Conservation (phyloP, 345 rosid genomes). For the Cardamine resedifolia region DNA sequence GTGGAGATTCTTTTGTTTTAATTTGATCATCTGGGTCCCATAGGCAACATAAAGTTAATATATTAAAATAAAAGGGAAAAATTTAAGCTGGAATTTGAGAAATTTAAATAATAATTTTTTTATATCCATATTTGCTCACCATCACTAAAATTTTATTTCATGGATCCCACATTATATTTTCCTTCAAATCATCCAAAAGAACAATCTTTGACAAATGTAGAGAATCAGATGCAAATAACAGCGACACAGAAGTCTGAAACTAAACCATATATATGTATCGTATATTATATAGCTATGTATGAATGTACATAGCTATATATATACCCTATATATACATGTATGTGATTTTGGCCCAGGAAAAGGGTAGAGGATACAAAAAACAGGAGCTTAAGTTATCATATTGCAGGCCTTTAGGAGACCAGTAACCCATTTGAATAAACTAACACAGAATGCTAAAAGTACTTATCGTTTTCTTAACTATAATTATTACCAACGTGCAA, state of each 20-base stretch:
- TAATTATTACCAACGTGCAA: not conserved
- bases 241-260: constrained; percentile 4
- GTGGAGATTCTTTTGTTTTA: constrained; percentile 36
- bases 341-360: not conserved
- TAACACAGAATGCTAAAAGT: constrained; percentile 14
- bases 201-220: constrained; percentile 28
- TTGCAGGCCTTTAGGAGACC: constrained; percentile 34
- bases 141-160: constrained; percentile 7
- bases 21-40: constrained; percentile 24
- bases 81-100: constrained; percentile 4
- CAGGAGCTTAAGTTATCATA: constrained; percentile 5
- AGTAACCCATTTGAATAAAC: constrained; percentile 14
- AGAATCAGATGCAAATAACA: constrained; percentile 28
- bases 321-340: not conserved
- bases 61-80: constrained; percentile 1
- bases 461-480: not conserved
- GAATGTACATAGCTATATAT: not conserved
- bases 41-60: not conserved
- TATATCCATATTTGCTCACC: constrained; percentile 19
- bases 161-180: constrained; percentile 32
- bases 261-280: constrained; percentile 5
- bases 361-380: not conserved
- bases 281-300: not conserved
- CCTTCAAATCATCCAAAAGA: constrained; percentile 20
- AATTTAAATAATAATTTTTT: not conserved